Evolutionary conservation across 108 stramenopile species (phyloP).

Genomic region (Nitzschia sp.): DNA sequence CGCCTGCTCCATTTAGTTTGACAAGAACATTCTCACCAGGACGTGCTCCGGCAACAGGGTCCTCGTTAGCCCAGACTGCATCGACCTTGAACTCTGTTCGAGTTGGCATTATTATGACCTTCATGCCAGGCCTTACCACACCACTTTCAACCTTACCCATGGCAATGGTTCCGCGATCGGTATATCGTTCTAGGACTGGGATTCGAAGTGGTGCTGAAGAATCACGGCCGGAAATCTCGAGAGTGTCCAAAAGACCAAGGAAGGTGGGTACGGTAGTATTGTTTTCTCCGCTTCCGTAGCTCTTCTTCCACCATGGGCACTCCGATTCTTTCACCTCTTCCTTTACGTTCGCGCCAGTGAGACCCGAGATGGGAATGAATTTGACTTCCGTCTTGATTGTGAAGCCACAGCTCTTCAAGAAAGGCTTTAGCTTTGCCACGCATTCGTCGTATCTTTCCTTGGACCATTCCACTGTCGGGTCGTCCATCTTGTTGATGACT

Average conservation of each 20-base stretch:
- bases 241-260: constrained; percentile 80
- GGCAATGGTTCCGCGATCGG: constrained; percentile 96
- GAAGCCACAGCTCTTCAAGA: constrained; percentile 95
- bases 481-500: constrained; percentile 99
- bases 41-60: constrained; percentile 83
- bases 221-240: constrained; percentile 86
- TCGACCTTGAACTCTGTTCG: constrained; percentile 89
- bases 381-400: constrained; percentile 96
- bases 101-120: constrained; percentile 95
- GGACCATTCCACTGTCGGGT: constrained; percentile 94
- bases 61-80: constrained; percentile 94
- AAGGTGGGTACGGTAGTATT: constrained; percentile 89
- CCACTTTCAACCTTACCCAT: constrained; percentile 99
- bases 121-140: constrained; percentile 83
- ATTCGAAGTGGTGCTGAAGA: constrained; percentile 88
- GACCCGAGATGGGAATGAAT: constrained; percentile 97
- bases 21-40: constrained; percentile 99
- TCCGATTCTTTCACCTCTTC: constrained; percentile 83
- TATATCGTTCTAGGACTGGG: constrained; percentile 96
- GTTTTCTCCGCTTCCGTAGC: constrained; percentile 77
- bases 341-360: constrained; percentile 96
- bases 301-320: constrained; percentile 94
- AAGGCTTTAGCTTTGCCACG: constrained; percentile 93
- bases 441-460: constrained; percentile 97
- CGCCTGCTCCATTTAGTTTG: constrained; percentile 84